phyloP scores from a whole-genome alignment of 306 rosid species.

The Gastrolobium villosum region DNA sequence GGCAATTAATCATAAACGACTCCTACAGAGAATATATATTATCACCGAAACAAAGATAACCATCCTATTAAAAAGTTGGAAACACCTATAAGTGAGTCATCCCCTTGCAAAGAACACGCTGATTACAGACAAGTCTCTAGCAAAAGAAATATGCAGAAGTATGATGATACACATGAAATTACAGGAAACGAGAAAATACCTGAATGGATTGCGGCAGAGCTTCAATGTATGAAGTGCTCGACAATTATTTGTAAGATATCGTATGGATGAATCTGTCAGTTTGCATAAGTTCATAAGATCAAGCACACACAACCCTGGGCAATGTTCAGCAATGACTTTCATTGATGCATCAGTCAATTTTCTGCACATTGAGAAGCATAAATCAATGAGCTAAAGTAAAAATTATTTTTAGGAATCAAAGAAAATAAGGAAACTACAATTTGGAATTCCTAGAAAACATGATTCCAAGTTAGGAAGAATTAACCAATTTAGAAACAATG shows the following conservation, averaged over 20 bases:
- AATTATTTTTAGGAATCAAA: conserved; percentile 13
- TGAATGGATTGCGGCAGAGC: conserved; percentile 72
- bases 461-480: conserved; percentile 26
- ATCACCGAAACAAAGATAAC: conserved; percentile 18
- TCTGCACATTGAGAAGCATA: conserved; percentile 60
- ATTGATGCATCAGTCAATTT: conserved; percentile 77
- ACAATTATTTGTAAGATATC: conserved; percentile 77
- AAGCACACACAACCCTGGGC: conserved; percentile 63
- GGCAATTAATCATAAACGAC: background rate
- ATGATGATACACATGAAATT: background rate
- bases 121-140: conserved; percentile 10
- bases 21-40: conserved; percentile 8
- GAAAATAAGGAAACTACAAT: conserved; percentile 16
- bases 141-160: conserved; percentile 9
- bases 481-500: background rate
- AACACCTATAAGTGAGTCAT: conserved; percentile 1
- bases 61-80: conserved; percentile 25
- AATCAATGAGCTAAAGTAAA: conserved; percentile 33
- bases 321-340: conserved; percentile 69
- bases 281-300: conserved; percentile 67
- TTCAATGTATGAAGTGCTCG: conserved; percentile 62
- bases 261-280: conserved; percentile 71
- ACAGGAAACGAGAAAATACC: conserved; percentile 54
- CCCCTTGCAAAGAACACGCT: conserved; percentile 29
- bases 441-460: conserved; percentile 31